These are phyloP conservation scores for Leccinum variicolor DNA, from an alignment of 768 basidiomycete genomes.

Conservation along the genomic window DNA sequence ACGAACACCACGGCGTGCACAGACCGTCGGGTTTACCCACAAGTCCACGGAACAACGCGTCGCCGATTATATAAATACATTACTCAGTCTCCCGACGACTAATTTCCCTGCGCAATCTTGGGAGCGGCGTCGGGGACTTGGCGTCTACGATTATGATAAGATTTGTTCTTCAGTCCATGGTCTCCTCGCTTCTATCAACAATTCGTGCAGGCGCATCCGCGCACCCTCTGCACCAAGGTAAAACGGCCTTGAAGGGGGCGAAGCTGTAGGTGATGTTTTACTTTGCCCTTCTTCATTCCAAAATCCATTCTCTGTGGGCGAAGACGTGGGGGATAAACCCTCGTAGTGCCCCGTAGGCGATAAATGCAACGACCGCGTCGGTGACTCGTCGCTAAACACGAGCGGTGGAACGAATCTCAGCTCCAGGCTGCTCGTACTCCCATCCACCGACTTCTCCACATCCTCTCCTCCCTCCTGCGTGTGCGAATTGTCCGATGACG, in stretches of 20 bases:
- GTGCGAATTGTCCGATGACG: not conserved
- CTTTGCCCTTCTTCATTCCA: not conserved
- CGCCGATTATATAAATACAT: no score
- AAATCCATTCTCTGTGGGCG: not conserved
- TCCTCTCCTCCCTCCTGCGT: not conserved
- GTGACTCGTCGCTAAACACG: not conserved
- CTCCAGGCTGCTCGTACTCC: slow-evolving; percentile 20
- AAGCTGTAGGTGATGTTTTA: not conserved
- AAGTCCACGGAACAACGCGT: no score
- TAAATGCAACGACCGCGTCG: slow-evolving; percentile 1
- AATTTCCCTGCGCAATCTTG: no score
- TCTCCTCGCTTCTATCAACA: slow-evolving; percentile 17
- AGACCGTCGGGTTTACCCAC: no score
- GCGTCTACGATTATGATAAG: no score
- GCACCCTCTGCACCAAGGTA: slow-evolving; percentile 4
- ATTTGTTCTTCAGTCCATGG: not conserved
- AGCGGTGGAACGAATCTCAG: slow-evolving; percentile 14
- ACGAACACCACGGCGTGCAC: no score
- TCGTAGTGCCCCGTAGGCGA: slow-evolving; percentile 20
- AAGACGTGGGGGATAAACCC: not conserved
- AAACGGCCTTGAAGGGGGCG: slow-evolving; percentile 1
- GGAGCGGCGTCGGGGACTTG: no score
- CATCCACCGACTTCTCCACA: not conserved
- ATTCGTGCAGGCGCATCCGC: slow-evolving; percentile 12
- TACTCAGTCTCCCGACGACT: no score